Base-by-base conservation (phyloP, 2,329 filamentous ascomycete species). In the Arachnomyces sp. region DNA sequence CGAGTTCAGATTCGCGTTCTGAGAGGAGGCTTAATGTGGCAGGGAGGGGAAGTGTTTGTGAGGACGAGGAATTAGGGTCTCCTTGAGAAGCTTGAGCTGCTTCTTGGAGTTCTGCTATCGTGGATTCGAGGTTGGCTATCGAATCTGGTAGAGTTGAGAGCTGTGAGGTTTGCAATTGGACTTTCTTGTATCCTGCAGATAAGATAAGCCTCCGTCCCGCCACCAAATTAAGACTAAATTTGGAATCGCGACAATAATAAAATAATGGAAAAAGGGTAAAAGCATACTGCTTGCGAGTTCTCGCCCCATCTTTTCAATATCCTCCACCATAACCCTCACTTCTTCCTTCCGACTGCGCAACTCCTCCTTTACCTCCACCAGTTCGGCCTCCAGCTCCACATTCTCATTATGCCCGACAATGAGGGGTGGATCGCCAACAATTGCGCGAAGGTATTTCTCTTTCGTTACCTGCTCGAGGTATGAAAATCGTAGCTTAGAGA, bases 381-480 rank as follows among this genome's bases (percentile, higher is more conserved):
- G 68, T 44, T 86, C 81, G 42, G 75, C 71, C 57, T 92, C 86
- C 16, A 94, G 66, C 42, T 82, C 80, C 35, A 82, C 68, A 58
- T 95, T 96, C 57, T 96, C 89, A 52, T 81, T 76, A 32, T 82
- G 78, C 31, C 82, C 82, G 43, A 94, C 85, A 34, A 96, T 83
- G 12, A 89, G 73, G 0, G 90, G 92, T 36, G 89, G 87, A 47
- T 95, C 86, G 47, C 86, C 87, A 12, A 93, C 87, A 52, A 96
- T 93, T 48, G 86, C 82, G 51, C 88, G 86, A 40, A 98, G 82
- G 63, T 95, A 96, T 57, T 95, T 94, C 62, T 98, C 92, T 66
- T 96, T 98, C 33, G 90, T 96, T 47, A 96, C 88, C 70, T 96
- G 92, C 66, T 98, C 92, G 52, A 95, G 84, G 65, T 96, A 96